Conservation (phyloP, 164 flowering plant species). For the Chloranthus sessilifolius region DNA sequence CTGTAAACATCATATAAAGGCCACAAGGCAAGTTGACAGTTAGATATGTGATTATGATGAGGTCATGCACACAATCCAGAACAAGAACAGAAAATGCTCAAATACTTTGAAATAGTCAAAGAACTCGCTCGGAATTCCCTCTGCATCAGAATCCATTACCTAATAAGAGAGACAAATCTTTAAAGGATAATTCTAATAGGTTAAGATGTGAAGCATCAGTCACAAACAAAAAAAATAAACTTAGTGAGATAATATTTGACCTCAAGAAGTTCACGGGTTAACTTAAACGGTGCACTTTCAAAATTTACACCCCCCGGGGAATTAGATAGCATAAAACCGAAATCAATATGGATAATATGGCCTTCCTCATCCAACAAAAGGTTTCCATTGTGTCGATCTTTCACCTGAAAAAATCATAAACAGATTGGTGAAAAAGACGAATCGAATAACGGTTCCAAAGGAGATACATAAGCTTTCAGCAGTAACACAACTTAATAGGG, state of each 20-base stretch:
- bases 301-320: constrained; percentile 99
- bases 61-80: neutral
- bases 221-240: neutral
- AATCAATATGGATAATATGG: constrained; percentile 97
- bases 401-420: constrained; percentile 43
- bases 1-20: constrained; percentile 28
- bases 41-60: neutral
- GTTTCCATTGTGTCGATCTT: constrained; percentile 98
- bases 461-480: no score
- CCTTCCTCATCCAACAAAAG: constrained; percentile 98
- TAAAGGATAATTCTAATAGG: no score
- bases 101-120: constrained; percentile 94
- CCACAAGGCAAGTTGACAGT: neutral
- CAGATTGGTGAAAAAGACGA: neutral
- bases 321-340: constrained; percentile 99
- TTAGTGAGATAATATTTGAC: constrained; percentile 27
- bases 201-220: neutral
- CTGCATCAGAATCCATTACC: constrained; percentile 99
- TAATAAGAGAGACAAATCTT: constrained; percentile 20
- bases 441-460: no score
- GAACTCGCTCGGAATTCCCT: constrained; percentile 98
- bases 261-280: constrained; percentile 99
- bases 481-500: no score
- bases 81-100: neutral
- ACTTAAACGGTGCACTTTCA: constrained; percentile 99